Evolutionary conservation across 345 rosid species (phyloP).

Genomic region (Turritis glabra): DNA sequence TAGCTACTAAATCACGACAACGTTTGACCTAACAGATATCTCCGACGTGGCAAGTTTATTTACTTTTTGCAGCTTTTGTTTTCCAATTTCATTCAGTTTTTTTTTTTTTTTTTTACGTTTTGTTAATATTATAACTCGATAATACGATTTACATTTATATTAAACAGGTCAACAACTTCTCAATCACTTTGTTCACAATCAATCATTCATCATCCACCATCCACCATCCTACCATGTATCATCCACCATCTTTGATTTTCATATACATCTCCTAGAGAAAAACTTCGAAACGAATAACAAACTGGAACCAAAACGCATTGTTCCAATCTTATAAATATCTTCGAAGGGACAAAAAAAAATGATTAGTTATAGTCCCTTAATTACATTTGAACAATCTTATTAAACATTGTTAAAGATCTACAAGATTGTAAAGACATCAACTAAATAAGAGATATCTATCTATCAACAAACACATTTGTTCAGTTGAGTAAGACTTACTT

Average conservation of each 20-base stretch:
- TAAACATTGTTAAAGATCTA: background rate
- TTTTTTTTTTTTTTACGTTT: too few relatives aligned
- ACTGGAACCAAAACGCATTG: background rate
- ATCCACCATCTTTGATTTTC: background rate
- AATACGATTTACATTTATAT: background rate
- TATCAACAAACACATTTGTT: constrained; percentile 11
- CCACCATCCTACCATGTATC: background rate
- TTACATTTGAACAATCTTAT: background rate
- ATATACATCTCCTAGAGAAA: background rate
- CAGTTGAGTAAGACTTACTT: constrained; percentile 30
- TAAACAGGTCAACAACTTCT: background rate
- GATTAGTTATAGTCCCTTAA: too few relatives aligned
- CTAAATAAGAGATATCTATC: background rate
- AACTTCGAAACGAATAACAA: background rate
- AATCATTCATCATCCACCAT: background rate
- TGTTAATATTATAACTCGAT: background rate
- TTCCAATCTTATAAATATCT: background rate
- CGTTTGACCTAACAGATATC: constrained; percentile 26
- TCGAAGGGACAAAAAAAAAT: too few relatives aligned
- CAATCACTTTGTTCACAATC: background rate
- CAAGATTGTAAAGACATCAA: background rate
- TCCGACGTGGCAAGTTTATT: constrained; percentile 7
- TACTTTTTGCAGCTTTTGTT: constrained; percentile 5
- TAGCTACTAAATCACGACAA: constrained; percentile 28
- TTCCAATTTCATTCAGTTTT: background rate